Evolutionary conservation across 345 rosid species (phyloP), one percentile per base, ranked within the genome.

Genomic region (Moricandia moricandioides): DNA sequence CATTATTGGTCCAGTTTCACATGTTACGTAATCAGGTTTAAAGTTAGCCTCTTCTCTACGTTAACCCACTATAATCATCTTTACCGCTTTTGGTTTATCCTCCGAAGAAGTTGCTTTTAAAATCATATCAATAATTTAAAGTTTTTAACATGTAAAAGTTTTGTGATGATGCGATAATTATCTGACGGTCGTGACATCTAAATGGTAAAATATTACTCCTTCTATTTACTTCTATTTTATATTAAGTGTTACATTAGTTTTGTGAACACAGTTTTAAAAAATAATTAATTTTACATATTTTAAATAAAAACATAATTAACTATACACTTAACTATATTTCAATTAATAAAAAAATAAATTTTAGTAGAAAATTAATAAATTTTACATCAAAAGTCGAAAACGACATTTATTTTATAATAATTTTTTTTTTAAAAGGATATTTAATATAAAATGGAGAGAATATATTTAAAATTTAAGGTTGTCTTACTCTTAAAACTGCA

Each of bases 11-110:
- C 34, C 62, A 68, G 9, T 69, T 68, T 54, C 49, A 12, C 62
- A 21, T 68, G 4, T 69, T 35, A 29, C 18, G 45, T 52, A 52
- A 68, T 35, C 27, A 16, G 4, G 14, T 60, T 49, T 10, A 51
- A 61, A 60, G 24, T 17, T 52, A 43, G 63, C 52, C 5, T 68
- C 58, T 62, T 76, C 29, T 70, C 4, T 70, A 77, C 75, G 71
- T 70, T 43, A 56, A 56, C 24, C 39, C 7, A 63, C 33, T 49
- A 49, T 49, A 14, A 14, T 49, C 8, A 8, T 33, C 13, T 76
- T 47, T 27, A 69, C 69, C 27, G 55, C 57, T 75, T 62, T 75
- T 68, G 74, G 49, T 14, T 35, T 67, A 1, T 51, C 69, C 8
- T 62, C 69, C 57, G 2, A 29, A 54, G 39, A 54, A 11, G 8